phyloP scores from a whole-genome alignment of 495 filamentous ascomycete genomes.

The Neurospora africana region DNA sequence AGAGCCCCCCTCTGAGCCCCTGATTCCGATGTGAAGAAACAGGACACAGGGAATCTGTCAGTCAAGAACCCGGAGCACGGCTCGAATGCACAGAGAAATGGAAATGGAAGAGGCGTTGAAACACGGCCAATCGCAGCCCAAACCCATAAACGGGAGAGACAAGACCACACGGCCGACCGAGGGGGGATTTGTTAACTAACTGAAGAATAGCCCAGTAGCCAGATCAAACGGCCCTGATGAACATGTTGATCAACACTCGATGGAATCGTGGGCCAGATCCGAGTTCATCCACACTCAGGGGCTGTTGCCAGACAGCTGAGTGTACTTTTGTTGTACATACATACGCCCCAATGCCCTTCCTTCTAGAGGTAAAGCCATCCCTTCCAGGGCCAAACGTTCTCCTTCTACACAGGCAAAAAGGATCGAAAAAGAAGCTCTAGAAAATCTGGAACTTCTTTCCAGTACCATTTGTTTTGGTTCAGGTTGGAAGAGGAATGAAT shows the following conservation, averaged over 20 bases:
- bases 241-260: not conserved
- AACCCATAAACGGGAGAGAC: slow-evolving; percentile 5
- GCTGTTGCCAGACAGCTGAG: not conserved
- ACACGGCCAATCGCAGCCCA: slow-evolving; percentile 10
- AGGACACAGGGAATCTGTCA: not conserved
- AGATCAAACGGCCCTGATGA: not conserved
- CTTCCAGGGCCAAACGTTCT: no score
- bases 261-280: not conserved
- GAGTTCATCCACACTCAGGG: not conserved
- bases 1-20: not conserved
- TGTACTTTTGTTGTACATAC: no score
- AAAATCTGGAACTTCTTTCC: not conserved
- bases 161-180: not conserved
- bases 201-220: not conserved
- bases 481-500: not conserved
- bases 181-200: not conserved
- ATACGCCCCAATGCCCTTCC: not conserved
- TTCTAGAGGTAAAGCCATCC: not conserved
- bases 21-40: not conserved
- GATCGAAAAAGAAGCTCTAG: not conserved
- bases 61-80: not conserved
- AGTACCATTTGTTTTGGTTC: not conserved
- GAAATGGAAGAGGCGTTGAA: slow-evolving; percentile 15
- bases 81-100: slow-evolving; percentile 9
- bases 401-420: not conserved